Evolutionary conservation across 768 basidiomycete species (phyloP), one percentile per base, ranked within the genome.

Genomic region (Infundibulicybe gibba): DNA sequence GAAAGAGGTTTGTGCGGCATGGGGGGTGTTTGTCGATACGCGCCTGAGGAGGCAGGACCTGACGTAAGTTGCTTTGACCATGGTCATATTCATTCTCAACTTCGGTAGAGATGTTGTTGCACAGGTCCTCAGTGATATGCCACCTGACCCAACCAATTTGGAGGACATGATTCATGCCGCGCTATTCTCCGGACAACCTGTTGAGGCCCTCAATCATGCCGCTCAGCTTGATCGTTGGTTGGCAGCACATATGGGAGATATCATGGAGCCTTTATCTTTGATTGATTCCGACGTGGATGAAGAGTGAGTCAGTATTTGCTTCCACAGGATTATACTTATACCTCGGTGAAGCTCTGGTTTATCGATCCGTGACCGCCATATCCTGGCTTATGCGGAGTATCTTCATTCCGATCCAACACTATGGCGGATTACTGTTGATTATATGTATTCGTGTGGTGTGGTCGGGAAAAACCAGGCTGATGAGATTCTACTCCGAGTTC

Each of bases 361-460:
- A 16, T 76, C 89, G 9, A 61, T 84, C 15, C 82, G 94, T 20
- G 85, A 95, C 56, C 78, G 85, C 49, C 83, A 94, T 61, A 64
- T 95, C 25, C 71, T 97, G 33, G 69, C 79, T 12, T 98, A 97
- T 59, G 85, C 92, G 3, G 87, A 90, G 43, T 85, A 90, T 60
- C 76, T 97, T 16, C 84, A 81, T 48, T 79, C 84, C 14, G 93
- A 97, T 58, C 81, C 89, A 2, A 80, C 79, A 4, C 67, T 95
- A 33, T 99, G 97, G 97, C 77, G 88, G 39, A 79, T 95, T 49
- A 85, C 86, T 0, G 84, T 91, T 47, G 87, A 87, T 40, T 99
- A 99, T 60, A 84, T 97, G 76, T 87, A 85, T 54, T 81, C 87
- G 0, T 92, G 91, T 48, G 88, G 87, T 0, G 72, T 76, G 2